Conservation (phyloP, 1,284 basidiomycete genomes). For the Puccinia novopanici region DNA sequence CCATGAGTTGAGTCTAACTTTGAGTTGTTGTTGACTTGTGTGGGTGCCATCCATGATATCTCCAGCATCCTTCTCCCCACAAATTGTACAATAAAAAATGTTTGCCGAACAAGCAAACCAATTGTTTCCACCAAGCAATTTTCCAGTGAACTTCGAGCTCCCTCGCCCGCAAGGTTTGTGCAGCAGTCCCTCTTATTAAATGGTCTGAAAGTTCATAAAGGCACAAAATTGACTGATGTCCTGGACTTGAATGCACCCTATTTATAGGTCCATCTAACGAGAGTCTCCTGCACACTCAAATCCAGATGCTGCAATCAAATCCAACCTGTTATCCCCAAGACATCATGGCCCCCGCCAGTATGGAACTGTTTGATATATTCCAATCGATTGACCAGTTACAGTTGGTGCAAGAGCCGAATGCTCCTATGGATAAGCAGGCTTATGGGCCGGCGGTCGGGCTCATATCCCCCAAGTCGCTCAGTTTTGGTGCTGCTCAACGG, state of each 20-base stretch:
- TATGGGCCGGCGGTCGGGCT: not conserved
- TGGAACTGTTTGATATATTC: not conserved
- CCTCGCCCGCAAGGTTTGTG: not conserved
- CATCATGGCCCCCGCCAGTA: not conserved
- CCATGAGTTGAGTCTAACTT: not conserved
- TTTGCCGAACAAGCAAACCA: conserved; percentile 7
- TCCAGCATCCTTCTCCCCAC: not conserved
- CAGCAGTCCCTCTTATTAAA: not conserved
- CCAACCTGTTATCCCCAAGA: too few relatives aligned
- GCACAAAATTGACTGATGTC: not conserved
- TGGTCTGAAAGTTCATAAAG: not conserved
- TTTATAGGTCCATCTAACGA: conserved; percentile 1
- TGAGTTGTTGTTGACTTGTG: not conserved
- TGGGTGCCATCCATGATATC: not conserved
- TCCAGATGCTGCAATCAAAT: too few relatives aligned
- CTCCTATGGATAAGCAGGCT: not conserved
- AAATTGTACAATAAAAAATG: not conserved
- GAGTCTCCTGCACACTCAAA: not conserved
- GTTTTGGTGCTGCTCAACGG: not conserved
- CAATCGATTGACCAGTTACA: not conserved
- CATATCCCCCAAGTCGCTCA: conserved; percentile 16
- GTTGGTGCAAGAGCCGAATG: not conserved
- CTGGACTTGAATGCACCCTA: not conserved
- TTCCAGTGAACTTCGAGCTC: not conserved
- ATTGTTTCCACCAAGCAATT: not conserved